phyloP scores from a whole-genome alignment of 768 basidiomycete species.

The Phaffia australis region DNA sequence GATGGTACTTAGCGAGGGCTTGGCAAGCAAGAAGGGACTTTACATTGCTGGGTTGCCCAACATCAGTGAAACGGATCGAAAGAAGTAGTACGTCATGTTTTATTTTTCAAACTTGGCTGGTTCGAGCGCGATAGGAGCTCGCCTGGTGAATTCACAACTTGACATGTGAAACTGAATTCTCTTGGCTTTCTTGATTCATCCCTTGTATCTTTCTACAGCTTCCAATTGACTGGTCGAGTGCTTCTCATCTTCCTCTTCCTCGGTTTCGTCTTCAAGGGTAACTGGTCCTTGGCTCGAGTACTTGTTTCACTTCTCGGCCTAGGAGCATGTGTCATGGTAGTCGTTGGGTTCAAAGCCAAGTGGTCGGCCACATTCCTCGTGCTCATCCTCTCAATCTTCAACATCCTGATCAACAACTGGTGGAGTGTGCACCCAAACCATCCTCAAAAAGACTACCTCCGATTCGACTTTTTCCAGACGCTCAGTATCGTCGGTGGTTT shows the following conservation, averaged over 20 bases:
- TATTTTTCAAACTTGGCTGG: not conserved
- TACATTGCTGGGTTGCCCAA: constrained; percentile 77
- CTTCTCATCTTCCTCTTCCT: constrained; percentile 98
- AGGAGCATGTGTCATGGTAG: constrained; percentile 88
- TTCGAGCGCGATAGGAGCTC: not conserved
- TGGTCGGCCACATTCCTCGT: constrained; percentile 96
- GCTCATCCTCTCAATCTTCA: constrained; percentile 80
- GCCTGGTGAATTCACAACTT: not conserved
- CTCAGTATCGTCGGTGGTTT: constrained; percentile 85
- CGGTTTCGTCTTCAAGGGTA: constrained; percentile 88
- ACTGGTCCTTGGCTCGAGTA: constrained; percentile 76
- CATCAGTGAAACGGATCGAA: constrained; percentile 87
- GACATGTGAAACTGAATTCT: not conserved
- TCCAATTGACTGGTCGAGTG: constrained; percentile 92
- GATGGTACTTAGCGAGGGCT: constrained; percentile 97
- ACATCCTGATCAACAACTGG: constrained; percentile 98
- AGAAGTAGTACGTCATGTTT: constrained; percentile 71
- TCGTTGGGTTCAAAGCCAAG: constrained; percentile 97
- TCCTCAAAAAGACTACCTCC: constrained; percentile 93
- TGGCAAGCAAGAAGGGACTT: constrained; percentile 70
- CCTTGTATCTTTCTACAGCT: constrained; percentile 45
- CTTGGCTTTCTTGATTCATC: not conserved
- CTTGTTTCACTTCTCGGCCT: constrained; percentile 83
- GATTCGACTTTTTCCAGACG: constrained; percentile 80
- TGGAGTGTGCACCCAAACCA: constrained; percentile 87